Base-by-base conservation (phyloP, 164 flowering plant species). In the Berberis thunbergii region DNA sequence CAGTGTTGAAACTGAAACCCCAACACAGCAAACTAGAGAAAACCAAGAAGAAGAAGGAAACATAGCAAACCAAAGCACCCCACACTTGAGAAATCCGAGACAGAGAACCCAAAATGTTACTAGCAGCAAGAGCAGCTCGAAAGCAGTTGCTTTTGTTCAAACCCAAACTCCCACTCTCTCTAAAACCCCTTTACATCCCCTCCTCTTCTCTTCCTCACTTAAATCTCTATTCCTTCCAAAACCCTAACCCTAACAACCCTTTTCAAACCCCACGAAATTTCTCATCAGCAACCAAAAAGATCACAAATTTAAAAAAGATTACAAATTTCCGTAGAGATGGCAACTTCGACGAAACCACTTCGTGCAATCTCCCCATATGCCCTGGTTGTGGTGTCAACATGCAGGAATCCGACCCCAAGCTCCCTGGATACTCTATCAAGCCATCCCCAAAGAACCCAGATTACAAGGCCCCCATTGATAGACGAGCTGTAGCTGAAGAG, bases 331-430 rank as follows among this genome's bases (percentile, higher is more conserved):
- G 60, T 62, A 82, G 98, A 55, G 96, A 94, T 70, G 97, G 96
- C 26, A 86, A 88, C 64, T 85, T 68, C 70, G 91, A 89, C 39
- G 92, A 81, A 54, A 44, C 75, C 54, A 53, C 76, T 4, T 59
- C 86, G 5, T 46, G 38, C 0, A 45, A 57, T 42, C 68, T 59
- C 43, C 71, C 44, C 41, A 71, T 87, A 46, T 94, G 99, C 73
- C 86, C 86, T 41, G 99, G 97, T 11, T 94, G 99, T 59, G 99
- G 99, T 39, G 87, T 94, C 42, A 79, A 73, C 63, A 84, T 91
- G 95, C 99, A 94, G 67, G 85, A 73, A 61, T 49, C 74, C 2
- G 73, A 87, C 69, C 77, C 86, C 1, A 84, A 84, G 45, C 80
- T 72, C 43, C 96, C 96, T 1, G 99, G 99, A 2, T 91, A 70